Evolutionary conservation across 148 eudicot species (phyloP).

Genomic region (Heliosperma pusillum): DNA sequence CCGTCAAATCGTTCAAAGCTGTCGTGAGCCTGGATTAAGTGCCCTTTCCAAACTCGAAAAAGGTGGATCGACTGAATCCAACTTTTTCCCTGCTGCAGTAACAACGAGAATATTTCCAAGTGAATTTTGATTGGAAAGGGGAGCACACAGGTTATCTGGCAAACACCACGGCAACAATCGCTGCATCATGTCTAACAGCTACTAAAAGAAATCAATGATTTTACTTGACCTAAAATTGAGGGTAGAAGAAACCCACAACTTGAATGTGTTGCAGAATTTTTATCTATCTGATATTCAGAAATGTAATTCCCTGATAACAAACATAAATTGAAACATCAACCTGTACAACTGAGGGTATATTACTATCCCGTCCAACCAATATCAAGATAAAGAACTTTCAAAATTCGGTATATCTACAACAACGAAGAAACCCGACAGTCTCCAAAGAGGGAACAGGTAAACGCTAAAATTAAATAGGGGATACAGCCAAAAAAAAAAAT

Average conservation of each 20-base stretch:
- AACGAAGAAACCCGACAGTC: not conserved
- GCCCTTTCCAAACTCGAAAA: too few relatives aligned
- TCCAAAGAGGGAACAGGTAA: not conserved
- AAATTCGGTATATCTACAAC: not conserved
- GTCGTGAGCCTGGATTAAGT: too few relatives aligned
- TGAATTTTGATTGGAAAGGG: too few relatives aligned
- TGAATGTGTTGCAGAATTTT: not conserved
- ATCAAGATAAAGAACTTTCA: not conserved
- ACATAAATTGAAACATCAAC: not conserved
- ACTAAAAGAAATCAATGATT: not conserved
- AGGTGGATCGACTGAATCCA: not conserved
- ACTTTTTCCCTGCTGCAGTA: too few relatives aligned
- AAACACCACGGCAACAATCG: too few relatives aligned
- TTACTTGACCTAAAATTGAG: not conserved
- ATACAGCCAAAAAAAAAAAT: constrained; percentile 1
- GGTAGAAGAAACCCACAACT: not conserved
- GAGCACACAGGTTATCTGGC: too few relatives aligned
- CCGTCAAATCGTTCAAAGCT: too few relatives aligned
- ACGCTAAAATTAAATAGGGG: not conserved
- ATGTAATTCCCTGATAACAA: not conserved
- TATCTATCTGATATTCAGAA: not conserved
- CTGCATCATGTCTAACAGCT: not conserved
- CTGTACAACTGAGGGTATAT: not conserved
- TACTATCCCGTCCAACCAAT: not conserved
- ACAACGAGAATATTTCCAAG: too few relatives aligned